Conservation (phyloP, 2,329 filamentous ascomycete genomes). For the Anthostomella pinea region DNA sequence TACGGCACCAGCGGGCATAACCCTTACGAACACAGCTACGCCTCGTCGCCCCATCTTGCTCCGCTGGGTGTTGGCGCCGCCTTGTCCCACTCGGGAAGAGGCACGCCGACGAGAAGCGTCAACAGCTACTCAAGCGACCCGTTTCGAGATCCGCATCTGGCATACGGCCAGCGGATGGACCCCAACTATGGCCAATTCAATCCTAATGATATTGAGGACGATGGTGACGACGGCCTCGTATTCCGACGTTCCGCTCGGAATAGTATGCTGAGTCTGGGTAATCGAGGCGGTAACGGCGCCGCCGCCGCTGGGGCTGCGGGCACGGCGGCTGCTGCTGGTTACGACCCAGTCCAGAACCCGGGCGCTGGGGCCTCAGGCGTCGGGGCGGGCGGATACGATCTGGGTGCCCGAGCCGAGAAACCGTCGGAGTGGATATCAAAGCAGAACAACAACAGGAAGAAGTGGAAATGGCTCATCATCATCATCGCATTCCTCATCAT, state of each 20-base stretch:
- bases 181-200: constrained; percentile 61
- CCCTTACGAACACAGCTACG: constrained; percentile 32
- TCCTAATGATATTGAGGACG: constrained; percentile 78
- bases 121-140: constrained; percentile 61
- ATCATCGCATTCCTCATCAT: constrained; percentile 62
- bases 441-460: constrained; percentile 60
- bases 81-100: constrained; percentile 29
- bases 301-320: constrained; percentile 47
- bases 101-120: constrained; percentile 49
- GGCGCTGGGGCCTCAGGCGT: constrained; percentile 31
- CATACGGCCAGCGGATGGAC: constrained; percentile 45
- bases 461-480: constrained; percentile 68
- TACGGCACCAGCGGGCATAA: constrained; percentile 14
- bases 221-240: constrained; percentile 79
- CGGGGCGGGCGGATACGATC: constrained; percentile 34
- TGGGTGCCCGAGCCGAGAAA: constrained; percentile 54
- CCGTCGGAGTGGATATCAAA: constrained; percentile 59
- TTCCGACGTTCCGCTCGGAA: constrained; percentile 50
- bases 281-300: constrained; percentile 37
- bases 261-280: constrained; percentile 58
- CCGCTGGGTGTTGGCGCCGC: constrained; percentile 34
- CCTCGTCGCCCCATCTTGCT: constrained; percentile 43
- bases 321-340: constrained; percentile 48
- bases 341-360: constrained; percentile 50
- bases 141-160: constrained; percentile 54